Conservation (phyloP, 805 yeast genomes). For the Metschnikowia matae region DNA sequence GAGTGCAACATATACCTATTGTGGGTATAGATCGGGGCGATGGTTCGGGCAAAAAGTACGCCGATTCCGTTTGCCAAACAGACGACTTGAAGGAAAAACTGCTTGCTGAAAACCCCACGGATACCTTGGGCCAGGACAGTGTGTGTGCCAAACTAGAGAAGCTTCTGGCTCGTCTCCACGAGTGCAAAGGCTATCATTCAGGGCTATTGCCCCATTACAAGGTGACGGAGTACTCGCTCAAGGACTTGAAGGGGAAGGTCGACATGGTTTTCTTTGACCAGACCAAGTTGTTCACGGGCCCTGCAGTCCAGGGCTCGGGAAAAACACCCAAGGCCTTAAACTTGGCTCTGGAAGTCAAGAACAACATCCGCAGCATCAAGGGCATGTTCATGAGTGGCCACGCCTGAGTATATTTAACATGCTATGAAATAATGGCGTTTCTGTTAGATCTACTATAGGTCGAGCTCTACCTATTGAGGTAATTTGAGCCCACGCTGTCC, state of each 20-base stretch:
- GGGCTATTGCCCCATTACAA: slow-evolving; percentile 33
- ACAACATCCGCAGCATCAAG: slow-evolving; percentile 38
- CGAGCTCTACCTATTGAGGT: too few relatives aligned
- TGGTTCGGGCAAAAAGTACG: slow-evolving; percentile 28
- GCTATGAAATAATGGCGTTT: too few relatives aligned
- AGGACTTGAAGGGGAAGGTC: slow-evolving; percentile 33
- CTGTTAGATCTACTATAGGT: too few relatives aligned
- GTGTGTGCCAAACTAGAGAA: slow-evolving; percentile 22
- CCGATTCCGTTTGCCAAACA: slow-evolving; percentile 40
- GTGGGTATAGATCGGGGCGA: slow-evolving; percentile 30
- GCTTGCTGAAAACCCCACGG: slow-evolving; percentile 17
- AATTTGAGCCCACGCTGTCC: too few relatives aligned
- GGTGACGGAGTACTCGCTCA: slow-evolving; percentile 24
- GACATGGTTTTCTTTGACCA: slow-evolving; percentile 34
- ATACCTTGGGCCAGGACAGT: slow-evolving; percentile 24
- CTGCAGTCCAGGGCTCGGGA: slow-evolving; percentile 6
- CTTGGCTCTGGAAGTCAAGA: slow-evolving; percentile 32
- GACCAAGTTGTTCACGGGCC: slow-evolving; percentile 25
- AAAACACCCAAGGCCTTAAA: slow-evolving; percentile 13
- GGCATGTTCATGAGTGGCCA: slow-evolving; percentile 45
- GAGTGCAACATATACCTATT: slow-evolving; percentile 37
- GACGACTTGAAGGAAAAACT: slow-evolving; percentile 21
- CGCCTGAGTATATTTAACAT: slow-evolving; percentile 12
- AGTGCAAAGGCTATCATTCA: slow-evolving; percentile 26
- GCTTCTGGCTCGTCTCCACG: slow-evolving; percentile 20